Percentiles rank a stretch among this genome's conserved stretches.
These are phyloP conservation scores for Blepharisma undulans DNA, from an alignment of 169 alveolate genomes.

Conservation along the genomic window DNA sequence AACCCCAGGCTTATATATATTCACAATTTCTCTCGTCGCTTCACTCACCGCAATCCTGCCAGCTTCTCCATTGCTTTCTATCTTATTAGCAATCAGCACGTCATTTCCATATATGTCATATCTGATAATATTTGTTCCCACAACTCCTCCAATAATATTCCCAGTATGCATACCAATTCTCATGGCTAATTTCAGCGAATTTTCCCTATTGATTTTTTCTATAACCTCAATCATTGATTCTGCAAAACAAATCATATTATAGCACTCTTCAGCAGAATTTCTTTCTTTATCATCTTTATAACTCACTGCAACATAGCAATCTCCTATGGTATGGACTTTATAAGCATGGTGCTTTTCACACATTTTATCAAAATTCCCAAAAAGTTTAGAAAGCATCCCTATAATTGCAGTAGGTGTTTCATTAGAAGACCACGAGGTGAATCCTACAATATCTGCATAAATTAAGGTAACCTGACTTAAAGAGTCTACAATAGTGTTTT, in stretches of 20 bases:
- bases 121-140: slow-evolving; percentile 30
- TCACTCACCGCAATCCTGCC: not conserved
- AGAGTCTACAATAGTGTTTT: not conserved
- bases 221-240: not conserved
- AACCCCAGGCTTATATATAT: not conserved
- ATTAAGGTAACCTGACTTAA: not conserved
- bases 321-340: not conserved
- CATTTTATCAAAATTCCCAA: not conserved
- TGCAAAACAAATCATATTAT: not conserved
- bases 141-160: slow-evolving; percentile 1
- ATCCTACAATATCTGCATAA: not conserved
- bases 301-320: not conserved
- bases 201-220: not conserved
- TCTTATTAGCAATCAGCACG: not conserved
- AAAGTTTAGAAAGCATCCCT: not conserved
- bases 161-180: not conserved
- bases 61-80: not conserved
- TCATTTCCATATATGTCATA: not conserved
- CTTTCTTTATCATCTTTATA: slow-evolving; percentile 66
- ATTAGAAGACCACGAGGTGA: not conserved
- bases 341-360: not conserved
- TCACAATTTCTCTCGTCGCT: not conserved
- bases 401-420: not conserved
- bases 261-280: not conserved
- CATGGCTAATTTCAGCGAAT: not conserved